A percentile compares a stretch with the other conserved stretches of the same genome.
phyloP scores from a whole-genome alignment of 2,329 filamentous ascomycete species.

The Penicillium sp. region DNA sequence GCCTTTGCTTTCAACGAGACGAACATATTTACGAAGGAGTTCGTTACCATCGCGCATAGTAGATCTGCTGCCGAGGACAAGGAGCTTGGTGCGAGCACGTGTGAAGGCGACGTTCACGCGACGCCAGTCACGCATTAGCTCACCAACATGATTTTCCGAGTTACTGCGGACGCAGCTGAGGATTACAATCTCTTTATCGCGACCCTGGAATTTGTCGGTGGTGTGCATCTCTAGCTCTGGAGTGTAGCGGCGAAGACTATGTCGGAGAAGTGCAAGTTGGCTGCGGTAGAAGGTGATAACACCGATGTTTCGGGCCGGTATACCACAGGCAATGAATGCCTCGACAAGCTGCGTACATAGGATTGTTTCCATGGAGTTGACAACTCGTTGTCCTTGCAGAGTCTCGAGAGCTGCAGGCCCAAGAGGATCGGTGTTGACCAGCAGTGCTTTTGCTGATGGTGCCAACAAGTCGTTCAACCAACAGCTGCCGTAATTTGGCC shows the following conservation, averaged over 20 bases:
- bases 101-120: constrained; percentile 96
- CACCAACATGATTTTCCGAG: constrained; percentile 77
- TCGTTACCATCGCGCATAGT: constrained; percentile 71
- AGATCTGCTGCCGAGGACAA: constrained; percentile 78
- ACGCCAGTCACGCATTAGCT: constrained; percentile 86
- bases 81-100: constrained; percentile 83
- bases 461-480: constrained; percentile 75
- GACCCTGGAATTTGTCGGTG: constrained; percentile 92
- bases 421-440: constrained; percentile 85
- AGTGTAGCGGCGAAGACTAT: constrained; percentile 62
- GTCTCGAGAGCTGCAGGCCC: constrained; percentile 63
- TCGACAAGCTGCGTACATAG: constrained; percentile 80
- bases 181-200: constrained; percentile 91
- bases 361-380: constrained; percentile 80
- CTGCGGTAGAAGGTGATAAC: constrained; percentile 97
- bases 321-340: constrained; percentile 71
- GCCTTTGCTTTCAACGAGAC: constrained; percentile 71
- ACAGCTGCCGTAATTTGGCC: constrained; percentile 56
- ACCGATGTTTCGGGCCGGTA: constrained; percentile 75
- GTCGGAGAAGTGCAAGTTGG: constrained; percentile 80
- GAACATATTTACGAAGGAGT: constrained; percentile 74
- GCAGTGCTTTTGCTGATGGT: constrained; percentile 72
- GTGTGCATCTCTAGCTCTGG: constrained; percentile 88
- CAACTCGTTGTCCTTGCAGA: constrained; percentile 75
- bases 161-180: constrained; percentile 88